Evolutionary conservation across 2,329 filamentous ascomycete genomes (phyloP), one percentile per base, ranked within the genome.

Genomic region (Hypoxylon sp.): DNA sequence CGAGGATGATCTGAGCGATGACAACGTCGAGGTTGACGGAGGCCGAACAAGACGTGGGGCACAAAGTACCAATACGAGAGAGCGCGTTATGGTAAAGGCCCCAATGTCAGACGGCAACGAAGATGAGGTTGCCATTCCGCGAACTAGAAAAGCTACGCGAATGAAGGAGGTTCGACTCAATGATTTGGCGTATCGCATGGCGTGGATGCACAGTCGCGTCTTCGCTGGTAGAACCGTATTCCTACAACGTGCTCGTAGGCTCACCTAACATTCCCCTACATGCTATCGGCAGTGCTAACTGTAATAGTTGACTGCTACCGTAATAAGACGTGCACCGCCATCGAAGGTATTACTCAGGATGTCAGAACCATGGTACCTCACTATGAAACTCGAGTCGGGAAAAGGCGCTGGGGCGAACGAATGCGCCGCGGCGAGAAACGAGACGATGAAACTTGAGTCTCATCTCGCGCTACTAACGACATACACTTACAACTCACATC

Each of bases 111-210:
- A 94, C 68, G 91, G 90, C n/a, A 82, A 81, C 32, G 90, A 94
- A 64, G 85, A 85, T 19, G 89, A 93, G 73, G 83, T 96, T 37
- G 86, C 88, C 1, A 89, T 96, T 41, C 93, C 94, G 24, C 85
- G 88, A 61, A 89, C 93, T 77, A 88, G 88, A 51, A 89, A 87
- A 73, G 81, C 83, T 46, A 86, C 88, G 69, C 87, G 93, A 51
- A 86, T 84, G 51, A 95, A 92, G 80, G 94, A 98, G 76, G 89
- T 95, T n/a, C 87, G 92, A 50, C 81, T 98, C 65, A 98, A 98
- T 75, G 94, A 98, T 74, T 81, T 98, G 47, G 94, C 93, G 2
- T 97, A 96, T 77, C 88, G 94, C 48, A 96, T 99, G 91, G 94
- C 92, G 50, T 99, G 95, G 94, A 89, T 94, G 56, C 94, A 98